These are phyloP conservation scores for Sorghum bicolor DNA, from an alignment of 176 grass and related monocot species.

Conservation along the genomic window Sorghum_bicolor_NCBIv3 NC_012873.2:11513501-11514000, in stretches of 20 bases:
- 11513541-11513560: slow-evolving; percentile 95
- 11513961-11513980: neutral
- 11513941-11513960: neutral
- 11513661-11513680: neutral
- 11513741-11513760: too few species aligned
- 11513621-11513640: too few species aligned
- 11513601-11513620: slow-evolving; percentile 95
- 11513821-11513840: too few species aligned
- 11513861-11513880: too few species aligned
- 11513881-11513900: too few species aligned
- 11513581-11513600: slow-evolving; percentile 92
- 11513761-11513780: too few species aligned
- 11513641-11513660: too few species aligned
- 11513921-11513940: slow-evolving; percentile 6
- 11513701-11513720: neutral
- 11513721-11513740: neutral
- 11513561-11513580: slow-evolving; percentile 96
- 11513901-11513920: too few species aligned
- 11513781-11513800: too few species aligned
- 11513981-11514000: slow-evolving; percentile 3
- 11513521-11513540: slow-evolving; percentile 59
- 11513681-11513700: neutral
- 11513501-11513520: neutral
- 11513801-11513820: too few species aligned
- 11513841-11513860: too few species aligned